These are phyloP conservation scores for Smittium mucronatum DNA, from an alignment of 371 early-diverging fungal species.

Conservation along the genomic window DNA sequence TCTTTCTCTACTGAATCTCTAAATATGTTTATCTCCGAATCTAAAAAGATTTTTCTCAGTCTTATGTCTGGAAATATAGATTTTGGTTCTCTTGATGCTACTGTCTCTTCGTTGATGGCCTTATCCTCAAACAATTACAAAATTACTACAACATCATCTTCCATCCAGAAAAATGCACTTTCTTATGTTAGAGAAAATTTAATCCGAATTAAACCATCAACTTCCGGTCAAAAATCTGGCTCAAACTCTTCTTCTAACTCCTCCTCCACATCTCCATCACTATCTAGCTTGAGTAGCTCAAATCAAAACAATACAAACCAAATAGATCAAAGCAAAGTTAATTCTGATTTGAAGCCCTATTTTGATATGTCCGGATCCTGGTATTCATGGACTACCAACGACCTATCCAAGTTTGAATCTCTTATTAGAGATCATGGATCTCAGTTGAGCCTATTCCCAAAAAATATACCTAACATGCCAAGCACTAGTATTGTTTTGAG, in stretches of 20 bases:
- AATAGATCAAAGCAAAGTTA: neutral
- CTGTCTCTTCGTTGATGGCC: conserved; percentile 46
- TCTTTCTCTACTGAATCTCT: conserved; percentile 19
- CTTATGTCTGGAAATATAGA: conserved; percentile 18
- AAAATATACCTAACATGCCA: neutral
- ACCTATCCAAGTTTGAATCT: conserved; percentile 49
- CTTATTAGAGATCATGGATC: conserved; percentile 53
- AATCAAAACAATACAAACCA: neutral
- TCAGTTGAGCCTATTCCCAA: conserved; percentile 40
- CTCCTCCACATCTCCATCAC: neutral
- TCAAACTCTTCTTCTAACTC: neutral
- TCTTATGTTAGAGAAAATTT: neutral
- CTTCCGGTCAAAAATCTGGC: neutral
- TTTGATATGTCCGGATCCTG: neutral
- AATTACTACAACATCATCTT: conserved; percentile 39
- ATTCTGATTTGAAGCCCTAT: neutral
- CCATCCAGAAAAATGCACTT: conserved; percentile 28
- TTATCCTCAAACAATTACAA: conserved; percentile 45
- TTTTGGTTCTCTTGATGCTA: conserved; percentile 35
- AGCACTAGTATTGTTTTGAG: conserved; percentile 16
- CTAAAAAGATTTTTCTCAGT: conserved; percentile 19
- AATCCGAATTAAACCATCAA: neutral
- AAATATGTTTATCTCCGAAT: conserved; percentile 27
- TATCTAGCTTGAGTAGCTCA: neutral
- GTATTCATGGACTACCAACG: conserved; percentile 44